phyloP scores from a whole-genome alignment of 331 rosid genomes.

The Telfairia occidentalis region DNA sequence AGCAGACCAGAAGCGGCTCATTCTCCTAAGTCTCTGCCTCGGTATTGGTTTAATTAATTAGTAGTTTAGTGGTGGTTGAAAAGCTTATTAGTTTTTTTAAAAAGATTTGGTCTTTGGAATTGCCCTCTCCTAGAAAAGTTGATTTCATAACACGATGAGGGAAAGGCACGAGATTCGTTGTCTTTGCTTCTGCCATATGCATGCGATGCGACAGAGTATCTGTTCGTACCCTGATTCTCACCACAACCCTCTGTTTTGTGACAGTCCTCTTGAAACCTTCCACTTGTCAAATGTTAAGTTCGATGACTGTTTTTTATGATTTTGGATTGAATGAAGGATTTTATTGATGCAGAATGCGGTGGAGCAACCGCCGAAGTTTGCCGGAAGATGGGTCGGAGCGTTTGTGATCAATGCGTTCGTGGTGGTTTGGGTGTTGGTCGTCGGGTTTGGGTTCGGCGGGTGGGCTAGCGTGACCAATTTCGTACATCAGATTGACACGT shows the following conservation, averaged over 20 bases:
- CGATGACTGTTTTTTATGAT: neutral
- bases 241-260: neutral
- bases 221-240: conserved; percentile 19
- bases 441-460: conserved; percentile 96
- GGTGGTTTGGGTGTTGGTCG: conserved; percentile 79
- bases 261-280: neutral
- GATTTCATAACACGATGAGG: neutral
- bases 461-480: conserved; percentile 97
- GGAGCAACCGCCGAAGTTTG: conserved; percentile 69
- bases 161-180: conserved; percentile 25
- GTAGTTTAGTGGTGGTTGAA: neutral
- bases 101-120: neutral
- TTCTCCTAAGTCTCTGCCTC: conserved; percentile 3
- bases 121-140: conserved; percentile 7
- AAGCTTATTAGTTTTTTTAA: neutral
- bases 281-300: neutral
- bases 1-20: conserved; percentile 9
- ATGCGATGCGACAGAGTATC: conserved; percentile 16
- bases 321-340: neutral
- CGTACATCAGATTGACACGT: conserved; percentile 79
- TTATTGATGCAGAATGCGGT: conserved; percentile 66
- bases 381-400: conserved; percentile 83
- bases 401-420: conserved; percentile 57
- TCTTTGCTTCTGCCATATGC: conserved; percentile 23
- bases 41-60: neutral